Percentiles rank a stretch among this genome's conserved stretches.
These are phyloP conservation scores for Boeremia exigua DNA, from an alignment of 2,329 filamentous ascomycete species.

Conservation along the genomic window DNA sequence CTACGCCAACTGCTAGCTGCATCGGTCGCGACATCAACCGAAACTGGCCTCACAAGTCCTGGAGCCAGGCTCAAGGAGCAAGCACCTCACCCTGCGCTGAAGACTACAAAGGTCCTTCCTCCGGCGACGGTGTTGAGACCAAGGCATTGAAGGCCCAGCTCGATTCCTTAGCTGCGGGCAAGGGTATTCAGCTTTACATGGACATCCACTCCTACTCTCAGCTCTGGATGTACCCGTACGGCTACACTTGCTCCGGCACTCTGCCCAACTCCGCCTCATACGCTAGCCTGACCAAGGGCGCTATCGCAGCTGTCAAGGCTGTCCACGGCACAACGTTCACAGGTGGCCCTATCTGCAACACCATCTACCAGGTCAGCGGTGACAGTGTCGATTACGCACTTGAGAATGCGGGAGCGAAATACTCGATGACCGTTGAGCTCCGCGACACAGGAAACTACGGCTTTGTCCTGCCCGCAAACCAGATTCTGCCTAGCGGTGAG, in stretches of 20 bases:
- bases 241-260: conserved; percentile 61
- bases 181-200: conserved; percentile 66
- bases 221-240: conserved; percentile 61
- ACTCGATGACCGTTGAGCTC: conserved; percentile 58
- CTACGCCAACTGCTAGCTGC: conserved; percentile 37
- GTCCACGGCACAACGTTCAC: conserved; percentile 57
- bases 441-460: conserved; percentile 57
- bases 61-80: conserved; percentile 41
- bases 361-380: conserved; percentile 65
- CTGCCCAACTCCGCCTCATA: conserved; percentile 58
- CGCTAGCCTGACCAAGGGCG: conserved; percentile 56
- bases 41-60: conserved; percentile 47
- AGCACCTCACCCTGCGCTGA: conserved; percentile 46
- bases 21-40: conserved; percentile 50
- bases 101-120: conserved; percentile 45
- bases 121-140: conserved; percentile 46
- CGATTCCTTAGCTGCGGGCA: conserved; percentile 50
- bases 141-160: conserved; percentile 56
- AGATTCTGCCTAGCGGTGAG: conserved; percentile 56
- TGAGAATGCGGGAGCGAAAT: conserved; percentile 51
- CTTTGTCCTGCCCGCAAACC: conserved; percentile 57
- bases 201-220: conserved; percentile 67
- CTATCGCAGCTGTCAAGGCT: conserved; percentile 61
- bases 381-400: conserved; percentile 54
- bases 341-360: conserved; percentile 61